Conservation (phyloP, 139 green algal species). For the Spirogloea muscicola region DNA sequence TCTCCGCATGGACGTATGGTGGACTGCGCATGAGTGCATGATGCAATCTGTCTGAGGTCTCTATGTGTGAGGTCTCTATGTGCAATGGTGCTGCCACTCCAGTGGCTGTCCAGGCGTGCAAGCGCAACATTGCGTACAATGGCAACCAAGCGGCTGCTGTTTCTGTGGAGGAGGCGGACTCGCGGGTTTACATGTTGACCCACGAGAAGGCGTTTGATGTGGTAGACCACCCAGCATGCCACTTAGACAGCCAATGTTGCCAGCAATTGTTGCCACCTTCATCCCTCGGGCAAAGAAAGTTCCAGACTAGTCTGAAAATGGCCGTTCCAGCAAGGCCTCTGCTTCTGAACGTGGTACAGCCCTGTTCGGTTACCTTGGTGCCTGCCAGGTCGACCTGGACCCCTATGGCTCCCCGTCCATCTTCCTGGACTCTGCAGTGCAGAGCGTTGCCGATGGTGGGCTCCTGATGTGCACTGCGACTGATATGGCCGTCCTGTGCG, state of each 20-base stretch:
- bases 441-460: constrained; percentile 84
- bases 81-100: background rate
- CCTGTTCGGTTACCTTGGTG: too few relatives aligned
- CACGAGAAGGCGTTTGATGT: constrained; percentile 71
- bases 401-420: constrained; percentile 88
- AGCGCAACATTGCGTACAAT: constrained; percentile 78
- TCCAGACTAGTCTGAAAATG: background rate
- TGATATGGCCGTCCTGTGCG: constrained; percentile 96
- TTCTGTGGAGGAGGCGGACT: constrained; percentile 63
- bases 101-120: constrained; percentile 63
- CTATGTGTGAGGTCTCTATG: too few relatives aligned
- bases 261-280: too few relatives aligned
- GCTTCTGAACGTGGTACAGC: too few relatives aligned
- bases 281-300: background rate
- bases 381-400: constrained; percentile 83
- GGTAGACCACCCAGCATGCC: too few relatives aligned
- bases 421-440: constrained; percentile 88
- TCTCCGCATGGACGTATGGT: too few relatives aligned
- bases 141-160: constrained; percentile 53
- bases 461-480: constrained; percentile 93
- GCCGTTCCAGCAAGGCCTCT: background rate
- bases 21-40: too few relatives aligned
- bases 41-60: too few relatives aligned
- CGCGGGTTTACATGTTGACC: constrained; percentile 77
- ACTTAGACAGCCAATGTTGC: too few relatives aligned